Percentiles rank a stretch among this genome's conserved stretches.
phyloP scores from a whole-genome alignment of 2,329 filamentous ascomycete genomes.

The Aureobasidium sp. region DNA sequence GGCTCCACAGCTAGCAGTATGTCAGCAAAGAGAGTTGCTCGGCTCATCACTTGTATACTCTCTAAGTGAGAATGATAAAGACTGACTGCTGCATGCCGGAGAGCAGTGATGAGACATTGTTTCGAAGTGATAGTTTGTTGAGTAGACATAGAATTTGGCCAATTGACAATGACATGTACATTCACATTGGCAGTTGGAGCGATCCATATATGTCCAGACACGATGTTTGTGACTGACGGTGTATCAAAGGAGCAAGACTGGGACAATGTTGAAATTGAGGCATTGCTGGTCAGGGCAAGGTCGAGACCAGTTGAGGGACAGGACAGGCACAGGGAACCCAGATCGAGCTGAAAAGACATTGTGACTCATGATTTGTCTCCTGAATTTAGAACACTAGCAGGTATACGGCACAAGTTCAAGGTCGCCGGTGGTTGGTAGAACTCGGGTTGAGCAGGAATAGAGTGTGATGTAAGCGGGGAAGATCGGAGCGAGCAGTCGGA shows the following conservation, averaged over 20 bases:
- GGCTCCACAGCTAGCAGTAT: conserved; percentile 27
- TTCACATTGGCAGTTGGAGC: neutral
- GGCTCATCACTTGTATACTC: neutral
- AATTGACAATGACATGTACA: neutral
- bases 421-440: neutral
- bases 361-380: neutral
- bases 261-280: neutral
- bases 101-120: neutral
- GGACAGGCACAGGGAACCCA: neutral
- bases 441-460: neutral
- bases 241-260: neutral
- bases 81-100: conserved; percentile 9
- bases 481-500: neutral
- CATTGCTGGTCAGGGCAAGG: neutral
- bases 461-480: conserved; percentile 13
- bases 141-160: neutral
- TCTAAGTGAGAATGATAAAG: neutral
- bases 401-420: neutral
- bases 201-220: neutral
- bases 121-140: neutral
- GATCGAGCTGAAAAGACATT: neutral
- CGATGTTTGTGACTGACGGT: neutral
- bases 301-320: conserved; percentile 6
- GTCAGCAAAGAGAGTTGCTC: neutral
- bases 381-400: neutral